Evolutionary conservation across 441 rosid genomes (phyloP).

Genomic region (Erysimum cheiri): DNA sequence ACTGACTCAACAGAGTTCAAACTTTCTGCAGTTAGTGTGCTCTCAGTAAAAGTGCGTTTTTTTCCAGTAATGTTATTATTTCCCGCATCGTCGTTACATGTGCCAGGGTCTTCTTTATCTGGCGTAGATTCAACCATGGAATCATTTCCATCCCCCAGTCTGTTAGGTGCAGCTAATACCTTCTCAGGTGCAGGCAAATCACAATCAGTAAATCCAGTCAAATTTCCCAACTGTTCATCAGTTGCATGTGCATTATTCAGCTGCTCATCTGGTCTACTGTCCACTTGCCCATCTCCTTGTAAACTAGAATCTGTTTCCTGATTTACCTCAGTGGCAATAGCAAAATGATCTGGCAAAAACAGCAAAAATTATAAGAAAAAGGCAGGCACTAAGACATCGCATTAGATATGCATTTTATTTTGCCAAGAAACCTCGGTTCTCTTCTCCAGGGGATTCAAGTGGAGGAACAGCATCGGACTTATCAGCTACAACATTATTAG

Average conservation of each 20-base stretch:
- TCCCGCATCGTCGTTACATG: slow-evolving; percentile 52
- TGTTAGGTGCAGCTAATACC: slow-evolving; percentile 69
- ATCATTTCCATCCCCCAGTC: slow-evolving; percentile 54
- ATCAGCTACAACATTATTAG: slow-evolving; percentile 38
- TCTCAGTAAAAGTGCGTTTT: slow-evolving; percentile 80
- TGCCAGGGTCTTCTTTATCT: slow-evolving; percentile 56
- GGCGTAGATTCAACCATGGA: slow-evolving; percentile 68
- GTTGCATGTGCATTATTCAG: slow-evolving; percentile 39
- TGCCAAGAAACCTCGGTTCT: slow-evolving; percentile 69
- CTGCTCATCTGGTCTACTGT: slow-evolving; percentile 50
- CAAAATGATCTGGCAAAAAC: slow-evolving; percentile 33
- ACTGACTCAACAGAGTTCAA: slow-evolving; percentile 75
- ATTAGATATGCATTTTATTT: slow-evolving; percentile 37
- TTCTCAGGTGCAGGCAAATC: slow-evolving; percentile 84
- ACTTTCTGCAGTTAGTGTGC: slow-evolving; percentile 73
- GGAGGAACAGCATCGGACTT: slow-evolving; percentile 45
- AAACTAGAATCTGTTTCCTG: slow-evolving; percentile 50
- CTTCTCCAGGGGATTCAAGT: slow-evolving; percentile 49
- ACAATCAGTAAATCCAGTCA: slow-evolving; percentile 45
- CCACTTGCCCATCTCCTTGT: slow-evolving; percentile 50
- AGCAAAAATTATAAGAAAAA: slow-evolving; percentile 25
- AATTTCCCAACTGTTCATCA: slow-evolving; percentile 51
- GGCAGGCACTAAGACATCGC: slow-evolving; percentile 27
- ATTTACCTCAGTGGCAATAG: slow-evolving; percentile 43
- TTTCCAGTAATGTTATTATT: slow-evolving; percentile 61